Evolutionary conservation across 2,329 filamentous ascomycete species (phyloP).

Genomic region (Curvularia sp.): DNA sequence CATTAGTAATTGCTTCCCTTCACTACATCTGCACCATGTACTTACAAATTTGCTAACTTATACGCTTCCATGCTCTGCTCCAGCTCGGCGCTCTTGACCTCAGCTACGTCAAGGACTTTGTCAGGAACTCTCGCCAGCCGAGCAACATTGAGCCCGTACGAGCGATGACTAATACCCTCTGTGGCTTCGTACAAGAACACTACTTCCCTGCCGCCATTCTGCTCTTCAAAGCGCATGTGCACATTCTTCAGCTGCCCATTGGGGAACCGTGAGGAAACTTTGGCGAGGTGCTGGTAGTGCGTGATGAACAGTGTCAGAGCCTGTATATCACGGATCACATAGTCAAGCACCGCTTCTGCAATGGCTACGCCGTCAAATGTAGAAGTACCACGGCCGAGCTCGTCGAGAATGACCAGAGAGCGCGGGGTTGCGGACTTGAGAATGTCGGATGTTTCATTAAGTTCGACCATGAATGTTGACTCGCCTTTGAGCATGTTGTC

Average conservation of each 20-base stretch:
- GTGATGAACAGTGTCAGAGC: conserved; percentile 95
- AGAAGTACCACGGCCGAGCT: conserved; percentile 89
- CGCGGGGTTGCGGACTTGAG: conserved; percentile 85
- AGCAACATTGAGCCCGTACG: conserved; percentile 93
- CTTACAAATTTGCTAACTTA: conserved; percentile 45
- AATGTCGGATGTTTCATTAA: conserved; percentile 90
- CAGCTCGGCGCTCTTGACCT: conserved; percentile 78
- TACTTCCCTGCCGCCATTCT: conserved; percentile 70
- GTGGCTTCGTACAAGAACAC: conserved; percentile 94
- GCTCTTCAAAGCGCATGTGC: conserved; percentile 82
- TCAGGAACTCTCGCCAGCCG: conserved; percentile 81
- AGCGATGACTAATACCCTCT: conserved; percentile 89
- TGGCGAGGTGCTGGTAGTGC: conserved; percentile 89
- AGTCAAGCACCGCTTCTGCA: conserved; percentile 86
- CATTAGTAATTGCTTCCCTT: conserved; percentile 19
- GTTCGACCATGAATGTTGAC: conserved; percentile 97
- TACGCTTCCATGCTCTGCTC: conserved; percentile 65
- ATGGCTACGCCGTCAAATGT: conserved; percentile 98
- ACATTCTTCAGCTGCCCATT: conserved; percentile 77
- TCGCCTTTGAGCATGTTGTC: conserved; percentile 97
- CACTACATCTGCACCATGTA: conserved; percentile 25
- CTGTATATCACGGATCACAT: conserved; percentile 75
- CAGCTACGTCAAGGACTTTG: conserved; percentile 78
- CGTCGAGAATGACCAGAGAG: conserved; percentile 89
- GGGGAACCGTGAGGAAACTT: conserved; percentile 72